phyloP scores from a whole-genome alignment of 495 filamentous ascomycete species.

The Penicillium fimorum region DNA sequence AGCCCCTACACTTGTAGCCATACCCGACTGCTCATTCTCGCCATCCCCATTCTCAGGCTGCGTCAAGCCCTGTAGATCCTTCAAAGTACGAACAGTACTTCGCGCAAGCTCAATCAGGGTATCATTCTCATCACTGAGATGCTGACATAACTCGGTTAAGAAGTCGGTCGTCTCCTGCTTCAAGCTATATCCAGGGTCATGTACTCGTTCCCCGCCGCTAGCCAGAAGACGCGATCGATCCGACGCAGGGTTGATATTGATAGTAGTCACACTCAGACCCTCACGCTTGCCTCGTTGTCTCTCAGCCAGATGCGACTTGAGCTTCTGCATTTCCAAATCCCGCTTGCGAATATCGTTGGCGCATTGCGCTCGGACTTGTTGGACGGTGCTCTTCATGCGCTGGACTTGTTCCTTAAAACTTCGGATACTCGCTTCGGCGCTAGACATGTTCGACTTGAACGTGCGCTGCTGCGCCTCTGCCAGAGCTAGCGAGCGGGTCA shows the following conservation, averaged over 20 bases:
- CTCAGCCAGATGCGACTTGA: slow-evolving; percentile 79
- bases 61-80: slow-evolving; percentile 76
- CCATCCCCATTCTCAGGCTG: slow-evolving; percentile 35
- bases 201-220: slow-evolving; percentile 46
- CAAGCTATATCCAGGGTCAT: slow-evolving; percentile 67
- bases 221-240: slow-evolving; percentile 30
- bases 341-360: slow-evolving; percentile 90
- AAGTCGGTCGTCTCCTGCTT: slow-evolving; percentile 89
- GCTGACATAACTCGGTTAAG: slow-evolving; percentile 82
- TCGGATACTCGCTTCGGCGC: slow-evolving; percentile 66
- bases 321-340: slow-evolving; percentile 79
- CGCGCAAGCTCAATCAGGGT: slow-evolving; percentile 70
- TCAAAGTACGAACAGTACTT: slow-evolving; percentile 66
- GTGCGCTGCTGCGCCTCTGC: slow-evolving; percentile 71
- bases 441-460: slow-evolving; percentile 63
- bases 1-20: slow-evolving; percentile 37
- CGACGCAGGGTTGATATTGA: slow-evolving; percentile 45
- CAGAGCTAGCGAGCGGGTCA: slow-evolving; percentile 70
- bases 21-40: slow-evolving; percentile 37
- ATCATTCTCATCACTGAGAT: slow-evolving; percentile 92
- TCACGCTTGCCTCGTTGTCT: slow-evolving; percentile 51
- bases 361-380: slow-evolving; percentile 81
- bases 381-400: slow-evolving; percentile 69
- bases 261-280: slow-evolving; percentile 48
- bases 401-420: slow-evolving; percentile 76